phyloP scores from a whole-genome alignment of 2,329 filamentous ascomycete genomes.

The Plenodomus lindquistii region DNA sequence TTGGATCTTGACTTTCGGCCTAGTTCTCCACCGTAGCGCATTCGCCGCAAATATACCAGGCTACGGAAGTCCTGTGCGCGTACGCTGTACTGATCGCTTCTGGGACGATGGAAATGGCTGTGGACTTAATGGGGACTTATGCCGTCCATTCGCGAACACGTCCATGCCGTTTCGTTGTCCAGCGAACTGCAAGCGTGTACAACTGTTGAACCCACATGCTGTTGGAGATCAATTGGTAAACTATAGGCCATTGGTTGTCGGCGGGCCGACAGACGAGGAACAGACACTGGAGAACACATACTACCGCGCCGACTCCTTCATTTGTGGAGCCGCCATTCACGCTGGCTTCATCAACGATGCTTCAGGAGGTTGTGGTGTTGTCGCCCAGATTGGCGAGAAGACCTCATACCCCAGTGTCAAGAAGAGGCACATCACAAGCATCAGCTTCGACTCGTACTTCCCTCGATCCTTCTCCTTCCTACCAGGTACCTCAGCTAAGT shows the following conservation, averaged over 20 bases:
- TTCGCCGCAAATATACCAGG: constrained; percentile 64
- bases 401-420: constrained; percentile 65
- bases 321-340: constrained; percentile 84
- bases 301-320: constrained; percentile 88
- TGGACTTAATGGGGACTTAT: constrained; percentile 73
- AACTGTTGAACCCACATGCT: constrained; percentile 71
- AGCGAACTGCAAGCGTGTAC: constrained; percentile 68
- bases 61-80: constrained; percentile 67
- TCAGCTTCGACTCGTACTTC: constrained; percentile 84
- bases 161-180: constrained; percentile 76
- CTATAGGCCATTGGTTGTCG: constrained; percentile 59
- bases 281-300: constrained; percentile 54
- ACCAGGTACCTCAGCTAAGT: constrained; percentile 65
- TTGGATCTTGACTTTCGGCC: constrained; percentile 71
- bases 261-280: constrained; percentile 52
- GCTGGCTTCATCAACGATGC: constrained; percentile 74
- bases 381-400: constrained; percentile 71
- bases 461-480: constrained; percentile 84
- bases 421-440: constrained; percentile 74
- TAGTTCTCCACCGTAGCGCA: constrained; percentile 69
- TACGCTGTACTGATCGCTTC: constrained; percentile 70
- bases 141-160: constrained; percentile 72
- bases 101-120: constrained; percentile 72
- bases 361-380: constrained; percentile 79
- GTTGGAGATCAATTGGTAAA: constrained; percentile 69